Percentiles rank a stretch among this genome's conserved stretches.
Conservation (phyloP, 176 grass and related monocot species). For the Sorghum bicolor region DNA sequence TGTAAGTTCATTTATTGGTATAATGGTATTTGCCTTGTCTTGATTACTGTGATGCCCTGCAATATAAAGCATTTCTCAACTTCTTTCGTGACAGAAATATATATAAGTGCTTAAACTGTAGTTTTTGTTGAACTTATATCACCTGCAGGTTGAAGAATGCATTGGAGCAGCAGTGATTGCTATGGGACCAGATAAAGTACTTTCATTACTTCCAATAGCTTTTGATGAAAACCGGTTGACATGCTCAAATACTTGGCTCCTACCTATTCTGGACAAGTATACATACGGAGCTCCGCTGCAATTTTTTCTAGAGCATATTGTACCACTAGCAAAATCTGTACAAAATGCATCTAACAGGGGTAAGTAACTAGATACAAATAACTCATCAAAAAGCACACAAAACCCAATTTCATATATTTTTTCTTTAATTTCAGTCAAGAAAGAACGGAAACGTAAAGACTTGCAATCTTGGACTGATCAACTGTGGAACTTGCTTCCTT, state of each 20-base stretch:
- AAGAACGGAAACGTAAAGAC: constrained; percentile 37
- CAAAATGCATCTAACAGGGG: constrained; percentile 49
- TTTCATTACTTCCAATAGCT: constrained; percentile 66
- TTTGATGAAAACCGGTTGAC: constrained; percentile 55
- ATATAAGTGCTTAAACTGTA: neutral
- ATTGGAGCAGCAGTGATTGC: constrained; percentile 77
- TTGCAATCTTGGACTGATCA: constrained; percentile 51
- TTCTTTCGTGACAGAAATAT: constrained; percentile 6
- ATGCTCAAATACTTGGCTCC: constrained; percentile 83
- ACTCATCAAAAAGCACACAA: constrained; percentile 12
- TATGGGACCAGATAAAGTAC: constrained; percentile 77
- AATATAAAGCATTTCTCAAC: neutral
- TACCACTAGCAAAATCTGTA: constrained; percentile 65
- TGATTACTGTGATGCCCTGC: neutral
- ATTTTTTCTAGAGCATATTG: constrained; percentile 69
- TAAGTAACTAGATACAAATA: constrained; percentile 31
- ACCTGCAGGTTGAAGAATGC: constrained; percentile 75
- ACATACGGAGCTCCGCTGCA: constrained; percentile 50
- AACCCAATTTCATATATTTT: constrained; percentile 28
- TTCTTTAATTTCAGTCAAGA: constrained; percentile 63
- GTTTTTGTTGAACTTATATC: constrained; percentile 27
- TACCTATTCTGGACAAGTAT: constrained; percentile 90
- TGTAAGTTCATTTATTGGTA: constrained; percentile 53
- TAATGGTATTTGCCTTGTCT: neutral
- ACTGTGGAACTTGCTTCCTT: constrained; percentile 82